Base-by-base conservation (phyloP, 2,329 filamentous ascomycete genomes). In the Aspergillus fijiensis region DNA sequence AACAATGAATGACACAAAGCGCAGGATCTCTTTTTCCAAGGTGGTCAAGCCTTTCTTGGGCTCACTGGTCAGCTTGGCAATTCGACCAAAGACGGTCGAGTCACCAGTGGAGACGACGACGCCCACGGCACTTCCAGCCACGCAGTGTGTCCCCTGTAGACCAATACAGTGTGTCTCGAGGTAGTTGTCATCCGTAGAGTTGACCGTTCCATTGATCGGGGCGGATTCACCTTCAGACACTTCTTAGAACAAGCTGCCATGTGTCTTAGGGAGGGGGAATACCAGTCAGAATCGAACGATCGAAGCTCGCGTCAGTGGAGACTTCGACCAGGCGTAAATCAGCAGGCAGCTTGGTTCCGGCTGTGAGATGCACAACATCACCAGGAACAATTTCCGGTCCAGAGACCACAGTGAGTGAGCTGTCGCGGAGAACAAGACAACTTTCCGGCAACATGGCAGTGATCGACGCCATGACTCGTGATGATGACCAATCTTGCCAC, bases 371-470 rank as follows among this genome's bases (percentile, higher is more conserved):
- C 2, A 92, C 77, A 0, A 92, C 73, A 67, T 92, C 89, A 21
- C 89, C 89, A 0, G 89, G 89, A 0, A 92, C 89, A 27, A 93
- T 79, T 10, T 90, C 84, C 0, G 78, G 72, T 0, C 85, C 86
- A 2, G 79, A 74, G 3, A 85, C 76, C 16, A 78, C 80, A 1
- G 77, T 68, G 62, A 83, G 78, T 3, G 72, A 68, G 1, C 86
- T 83, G 63, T 90, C 84, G 21, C 89, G 84, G 6, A 89, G 75
- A 7, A 89, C 81, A 27, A 87, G 78, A 67, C 87, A 91, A 60
- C 86, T 81, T 66, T 91, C 89, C 0, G 90, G 90, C n/a, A 93
- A 80, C 89, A 93, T 90, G 19, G 84, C 88, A 51, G 87, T 90
- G 71, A 93, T 93, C 0, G 88, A 91, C 19, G 86, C 85, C 90